Percentiles rank a stretch among this genome's conserved stretches.
phyloP scores from a whole-genome alignment of 257 asterid genomes.

The Solanum rostratum region DNA sequence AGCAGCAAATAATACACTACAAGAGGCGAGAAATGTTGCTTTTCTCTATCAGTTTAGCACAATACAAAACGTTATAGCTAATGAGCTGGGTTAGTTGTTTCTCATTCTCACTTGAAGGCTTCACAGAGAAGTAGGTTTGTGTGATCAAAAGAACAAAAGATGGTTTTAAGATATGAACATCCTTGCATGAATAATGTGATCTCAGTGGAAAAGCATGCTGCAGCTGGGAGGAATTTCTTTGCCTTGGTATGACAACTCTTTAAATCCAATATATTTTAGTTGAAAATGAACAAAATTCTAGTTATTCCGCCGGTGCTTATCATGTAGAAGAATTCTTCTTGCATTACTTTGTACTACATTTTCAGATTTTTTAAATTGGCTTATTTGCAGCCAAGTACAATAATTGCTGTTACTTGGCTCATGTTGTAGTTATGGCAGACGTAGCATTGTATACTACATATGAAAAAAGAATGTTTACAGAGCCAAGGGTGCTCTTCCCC shows the following conservation, averaged over 20 bases:
- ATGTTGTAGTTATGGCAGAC: not conserved
- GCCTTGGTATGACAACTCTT: not conserved
- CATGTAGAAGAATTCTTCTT: not conserved
- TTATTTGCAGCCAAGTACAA: not conserved
- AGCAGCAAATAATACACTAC: conserved; percentile 14
- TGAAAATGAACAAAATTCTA: not conserved
- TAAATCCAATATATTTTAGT: not conserved
- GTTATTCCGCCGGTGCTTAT: not conserved
- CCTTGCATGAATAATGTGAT: not conserved
- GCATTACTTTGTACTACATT: not conserved
- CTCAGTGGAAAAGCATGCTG: not conserved
- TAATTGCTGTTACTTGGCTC: not conserved
- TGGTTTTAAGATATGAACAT: not conserved
- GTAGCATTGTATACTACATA: not conserved
- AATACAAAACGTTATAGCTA: not conserved
- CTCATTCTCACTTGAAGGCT: not conserved
- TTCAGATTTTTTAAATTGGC: not conserved
- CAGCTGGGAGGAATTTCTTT: not conserved
- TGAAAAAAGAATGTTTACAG: not conserved
- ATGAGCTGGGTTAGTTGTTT: not conserved
- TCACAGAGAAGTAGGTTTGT: not conserved
- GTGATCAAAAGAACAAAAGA: not conserved
- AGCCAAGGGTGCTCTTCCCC: not conserved
- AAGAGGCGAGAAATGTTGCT: not conserved
- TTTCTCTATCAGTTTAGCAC: not conserved